Conservation (phyloP, 176 grass and related monocot genomes). For the Avena sativa region DNA sequence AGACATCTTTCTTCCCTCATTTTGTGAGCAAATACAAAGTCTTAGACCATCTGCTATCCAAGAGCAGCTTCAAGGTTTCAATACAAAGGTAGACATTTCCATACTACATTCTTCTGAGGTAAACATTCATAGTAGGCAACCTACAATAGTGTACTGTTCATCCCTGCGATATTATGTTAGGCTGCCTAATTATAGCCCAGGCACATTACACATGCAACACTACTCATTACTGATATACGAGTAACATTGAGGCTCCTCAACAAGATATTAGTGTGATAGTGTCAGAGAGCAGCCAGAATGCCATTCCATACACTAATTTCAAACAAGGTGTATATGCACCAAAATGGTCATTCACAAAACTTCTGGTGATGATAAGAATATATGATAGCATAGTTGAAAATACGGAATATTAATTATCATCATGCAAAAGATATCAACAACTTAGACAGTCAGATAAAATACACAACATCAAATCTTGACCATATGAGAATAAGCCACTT, state of each 20-base stretch:
- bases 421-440: background rate
- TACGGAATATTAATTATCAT: background rate
- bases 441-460: background rate
- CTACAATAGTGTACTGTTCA: background rate
- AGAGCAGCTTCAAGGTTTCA: background rate
- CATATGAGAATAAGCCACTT: constrained; percentile 7
- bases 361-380: background rate
- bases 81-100: background rate
- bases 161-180: background rate
- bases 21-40: background rate
- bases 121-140: background rate
- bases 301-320: background rate
- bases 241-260: background rate
- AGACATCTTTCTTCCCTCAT: background rate
- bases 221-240: background rate
- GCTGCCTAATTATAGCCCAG: background rate
- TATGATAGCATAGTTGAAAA: background rate
- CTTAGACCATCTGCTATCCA: background rate
- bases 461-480: background rate
- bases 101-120: background rate
- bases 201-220: background rate
- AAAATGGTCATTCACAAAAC: background rate
- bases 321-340: background rate
- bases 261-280: background rate
- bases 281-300: background rate